Conservation (phyloP, 805 yeast species). For the Debaryomyces prosopidis region DNA sequence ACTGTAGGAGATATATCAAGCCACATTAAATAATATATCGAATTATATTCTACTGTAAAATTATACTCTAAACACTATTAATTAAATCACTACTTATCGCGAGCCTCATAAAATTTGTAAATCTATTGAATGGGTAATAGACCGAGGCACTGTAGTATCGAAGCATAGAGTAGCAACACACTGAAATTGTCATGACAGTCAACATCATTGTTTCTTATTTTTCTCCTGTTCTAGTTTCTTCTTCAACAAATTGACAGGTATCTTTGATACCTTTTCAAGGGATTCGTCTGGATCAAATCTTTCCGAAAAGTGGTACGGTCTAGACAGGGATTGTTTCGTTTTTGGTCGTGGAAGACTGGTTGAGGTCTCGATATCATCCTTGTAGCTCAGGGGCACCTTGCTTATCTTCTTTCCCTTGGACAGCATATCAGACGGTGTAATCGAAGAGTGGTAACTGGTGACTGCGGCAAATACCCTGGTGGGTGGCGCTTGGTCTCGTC, state of each 20-base stretch:
- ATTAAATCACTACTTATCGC: too few relatives aligned
- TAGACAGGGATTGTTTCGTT: slow-evolving; percentile 2
- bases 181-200: neutral
- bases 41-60: too few relatives aligned
- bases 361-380: slow-evolving; percentile 10
- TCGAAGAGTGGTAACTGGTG: neutral
- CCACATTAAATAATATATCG: too few relatives aligned
- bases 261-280: slow-evolving; percentile 25
- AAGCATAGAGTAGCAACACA: too few relatives aligned
- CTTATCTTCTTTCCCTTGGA: slow-evolving; percentile 1
- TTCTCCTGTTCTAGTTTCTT: slow-evolving; percentile 11
- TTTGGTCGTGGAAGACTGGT: slow-evolving; percentile 1
- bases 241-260: slow-evolving; percentile 24
- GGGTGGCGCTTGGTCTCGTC: slow-evolving; percentile 18
- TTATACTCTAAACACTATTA: too few relatives aligned
- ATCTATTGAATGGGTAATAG: too few relatives aligned
- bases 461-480: slow-evolving; percentile 24
- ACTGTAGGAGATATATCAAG: too few relatives aligned
- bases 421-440: slow-evolving; percentile 1
- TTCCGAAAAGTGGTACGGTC: slow-evolving; percentile 1
- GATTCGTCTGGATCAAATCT: slow-evolving; percentile 25
- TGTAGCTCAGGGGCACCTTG: slow-evolving; percentile 7
- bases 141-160: too few relatives aligned
- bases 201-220: neutral
- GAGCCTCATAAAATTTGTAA: too few relatives aligned